Percentiles rank a stretch among this genome's conserved stretches.
Evolutionary conservation across 1,139 yeast species (phyloP).

Genomic region (Diutina neorugosa): DNA sequence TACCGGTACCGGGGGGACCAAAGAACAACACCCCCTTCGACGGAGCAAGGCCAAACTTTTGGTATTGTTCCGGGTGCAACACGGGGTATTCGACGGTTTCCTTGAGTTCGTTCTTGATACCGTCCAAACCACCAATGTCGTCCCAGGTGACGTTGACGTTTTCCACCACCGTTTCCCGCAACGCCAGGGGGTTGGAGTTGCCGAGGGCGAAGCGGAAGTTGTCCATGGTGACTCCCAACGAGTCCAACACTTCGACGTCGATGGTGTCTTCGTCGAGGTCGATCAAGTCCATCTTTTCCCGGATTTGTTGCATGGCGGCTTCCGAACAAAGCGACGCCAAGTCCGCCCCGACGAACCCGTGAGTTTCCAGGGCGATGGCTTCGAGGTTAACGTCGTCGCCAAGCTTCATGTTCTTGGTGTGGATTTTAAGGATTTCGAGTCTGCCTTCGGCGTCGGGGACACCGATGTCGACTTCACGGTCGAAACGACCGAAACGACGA

Average conservation of each 20-base stretch:
- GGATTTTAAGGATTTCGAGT: conserved; percentile 77
- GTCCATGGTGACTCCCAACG: conserved; percentile 97
- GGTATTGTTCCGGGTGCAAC: conserved; percentile 95
- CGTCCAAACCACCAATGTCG: conserved; percentile 92
- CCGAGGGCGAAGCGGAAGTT: conserved; percentile 97
- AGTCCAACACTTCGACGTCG: conserved; percentile 93
- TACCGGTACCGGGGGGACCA: conserved; percentile 99
- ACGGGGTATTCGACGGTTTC: conserved; percentile 99
- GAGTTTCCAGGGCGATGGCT: conserved; percentile 67
- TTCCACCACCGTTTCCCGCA: conserved; percentile 98
- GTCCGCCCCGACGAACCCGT: conserved; percentile 95
- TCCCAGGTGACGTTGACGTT: conserved; percentile 98
- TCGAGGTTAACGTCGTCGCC: conserved; percentile 93
- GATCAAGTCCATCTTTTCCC: conserved; percentile 98
- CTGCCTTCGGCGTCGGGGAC: conserved; percentile 99
- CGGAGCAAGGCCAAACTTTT: conserved; percentile 94
- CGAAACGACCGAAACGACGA: conserved; percentile 97
- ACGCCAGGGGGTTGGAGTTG: conserved; percentile 96
- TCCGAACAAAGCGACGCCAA: conserved; percentile 84
- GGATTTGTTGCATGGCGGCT: conserved; percentile 89
- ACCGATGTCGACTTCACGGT: conserved; percentile 97
- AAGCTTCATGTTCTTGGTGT: conserved; percentile 93
- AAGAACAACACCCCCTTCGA: conserved; percentile 96
- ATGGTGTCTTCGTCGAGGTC: conserved; percentile 96
- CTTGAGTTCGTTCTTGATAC: conserved; percentile 89